Evolutionary conservation across 768 basidiomycete species (phyloP), one percentile per base, ranked within the genome.

Genomic region (Hypsizygus marmoreus): DNA sequence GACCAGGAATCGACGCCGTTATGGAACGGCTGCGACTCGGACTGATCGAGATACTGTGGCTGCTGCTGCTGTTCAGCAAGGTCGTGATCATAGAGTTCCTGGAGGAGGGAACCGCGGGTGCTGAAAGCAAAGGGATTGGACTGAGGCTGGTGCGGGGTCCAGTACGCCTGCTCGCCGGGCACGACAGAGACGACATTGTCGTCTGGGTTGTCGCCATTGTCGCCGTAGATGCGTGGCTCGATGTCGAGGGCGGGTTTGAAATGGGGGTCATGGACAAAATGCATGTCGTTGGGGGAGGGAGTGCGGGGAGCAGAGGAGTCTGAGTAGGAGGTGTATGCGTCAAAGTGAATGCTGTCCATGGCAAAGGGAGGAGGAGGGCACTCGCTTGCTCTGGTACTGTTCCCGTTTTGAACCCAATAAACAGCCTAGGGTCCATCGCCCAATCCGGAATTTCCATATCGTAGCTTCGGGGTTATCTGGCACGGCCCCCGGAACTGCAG

Each of bases 281-380:
- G 64, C 53, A 73, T 56, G 56, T 73, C 68, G 53, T 65, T 72
- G 16, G 88, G 88, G 1, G 88, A 88, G 0, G 88, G 88, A 0
- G 88, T 89, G 44, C 86, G 79, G 2, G 88, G 87, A 1, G 85
- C 72, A 40, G 79, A 85, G 51, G 81, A 76, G 70, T 85, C 81
- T 45, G 82, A 81, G 71, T 82, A 84, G 54, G 81, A 74, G 40
- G 79, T 68, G 66, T 82, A 86, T 6, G 71, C 64, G 70, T 85
- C 82, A 65, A 84, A 87, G 39, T 64, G 56, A 52, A 73, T 63
- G 50, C 72, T 62, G 58, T 75, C 74, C 75, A 77, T 76, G 47
- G 48, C 29, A 47, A 45, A 42, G 47, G 31, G 47, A 50, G 45
- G 38, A 30, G 38, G 50, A 39, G 39, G 39, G 31, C 13, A 41